These are phyloP conservation scores for Lenwebbia sp. DNA, from an alignment of 345 rosid genomes.

Conservation along the genomic window DNA sequence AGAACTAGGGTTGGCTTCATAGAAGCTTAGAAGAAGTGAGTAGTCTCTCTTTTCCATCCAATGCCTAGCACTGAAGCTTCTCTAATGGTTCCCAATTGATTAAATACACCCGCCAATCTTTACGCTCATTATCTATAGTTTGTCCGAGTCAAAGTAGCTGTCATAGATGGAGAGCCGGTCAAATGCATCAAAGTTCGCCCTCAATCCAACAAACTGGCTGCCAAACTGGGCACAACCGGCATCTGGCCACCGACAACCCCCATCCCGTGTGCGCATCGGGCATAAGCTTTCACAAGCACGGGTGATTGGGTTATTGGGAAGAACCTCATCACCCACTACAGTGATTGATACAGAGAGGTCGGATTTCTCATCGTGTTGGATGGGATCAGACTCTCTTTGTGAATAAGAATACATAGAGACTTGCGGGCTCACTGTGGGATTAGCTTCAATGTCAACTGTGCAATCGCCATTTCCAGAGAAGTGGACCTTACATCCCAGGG, in stretches of 20 bases:
- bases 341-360: slow-evolving; percentile 63
- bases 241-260: slow-evolving; percentile 88
- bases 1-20: neutral
- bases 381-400: slow-evolving; percentile 14
- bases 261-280: slow-evolving; percentile 55
- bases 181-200: slow-evolving; percentile 82
- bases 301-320: slow-evolving; percentile 19
- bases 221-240: slow-evolving; percentile 75
- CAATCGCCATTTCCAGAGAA: slow-evolving; percentile 53
- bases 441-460: slow-evolving; percentile 42
- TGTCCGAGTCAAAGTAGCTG: slow-evolving; percentile 53
- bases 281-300: slow-evolving; percentile 58
- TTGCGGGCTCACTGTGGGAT: slow-evolving; percentile 15
- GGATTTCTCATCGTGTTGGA: slow-evolving; percentile 25
- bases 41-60: neutral
- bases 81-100: neutral
- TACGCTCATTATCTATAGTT: neutral
- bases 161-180: slow-evolving; percentile 73
- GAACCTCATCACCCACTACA: slow-evolving; percentile 33
- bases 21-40: neutral
- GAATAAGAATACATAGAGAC: slow-evolving; percentile 11
- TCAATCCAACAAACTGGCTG: slow-evolving; percentile 76
- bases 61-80: neutral
- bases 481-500: slow-evolving; percentile 81
- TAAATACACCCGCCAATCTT: neutral